Evolutionary conservation across 805 yeast genomes (phyloP), one percentile per base, ranked within the genome.

Genomic region (Scheffersomyces amazonensis): DNA sequence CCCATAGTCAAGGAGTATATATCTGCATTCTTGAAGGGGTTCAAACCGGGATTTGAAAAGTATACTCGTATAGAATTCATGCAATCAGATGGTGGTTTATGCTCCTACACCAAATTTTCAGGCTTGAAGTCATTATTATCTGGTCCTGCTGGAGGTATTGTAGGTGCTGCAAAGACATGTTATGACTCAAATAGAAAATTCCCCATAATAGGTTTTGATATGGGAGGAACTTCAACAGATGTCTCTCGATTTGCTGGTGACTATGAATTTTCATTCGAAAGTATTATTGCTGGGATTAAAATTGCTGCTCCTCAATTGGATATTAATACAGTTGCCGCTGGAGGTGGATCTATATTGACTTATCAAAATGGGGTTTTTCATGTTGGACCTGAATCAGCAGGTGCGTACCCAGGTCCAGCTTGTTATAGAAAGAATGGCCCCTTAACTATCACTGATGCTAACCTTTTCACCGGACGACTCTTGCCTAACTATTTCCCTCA

Each of bases 121-220:
- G 98, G 98, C 2, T 67, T 91, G 28, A 75, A 80, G 48, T 96
- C 98, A 3, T 85, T 91, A 34, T 63, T 91, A 25, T 87, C 96
- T 1, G 98, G 98, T 2, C 98, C 98, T 3, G 98, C 98, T 7
- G 98, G 98, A 27, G 98, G 98, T 34, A 95, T 91, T 40, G 96
- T 91, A 23, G 98, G 98, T 0, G 87, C 80, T 50, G 87, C 96
- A 0, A 73, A 78, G 36, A 90, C 98, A 0, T 86, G 96, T 44
- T 87, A 73, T 55, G 77, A 73, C 42, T 29, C 42, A 19, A 36
- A 22, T 1, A 21, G 47, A 2, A 24, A 43, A 19, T 48, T 40
- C 28, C 68, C 68, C 17, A 63, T 69, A 20, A 59, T 68, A 21
- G 73, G 73, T 1, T 56, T 56, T 42, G 65, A 69, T 49, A 70